These are phyloP conservation scores for Alternaria sp. DNA, from an alignment of 2,329 filamentous ascomycete genomes.

Conservation along the genomic window DNA sequence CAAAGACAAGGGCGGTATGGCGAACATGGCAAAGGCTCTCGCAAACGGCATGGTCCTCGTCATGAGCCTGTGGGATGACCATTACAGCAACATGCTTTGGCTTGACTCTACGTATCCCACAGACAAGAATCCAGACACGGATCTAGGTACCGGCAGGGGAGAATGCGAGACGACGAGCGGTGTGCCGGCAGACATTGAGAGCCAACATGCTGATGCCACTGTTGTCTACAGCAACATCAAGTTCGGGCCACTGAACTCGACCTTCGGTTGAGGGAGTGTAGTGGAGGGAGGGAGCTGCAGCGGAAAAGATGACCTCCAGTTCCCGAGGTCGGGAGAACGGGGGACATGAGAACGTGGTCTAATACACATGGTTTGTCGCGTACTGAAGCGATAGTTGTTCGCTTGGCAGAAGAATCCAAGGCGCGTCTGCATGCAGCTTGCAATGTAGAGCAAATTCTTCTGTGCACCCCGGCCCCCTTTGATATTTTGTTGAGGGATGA, in stretches of 20 bases:
- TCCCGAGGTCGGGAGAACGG: neutral
- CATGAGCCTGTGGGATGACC: constrained; percentile 68
- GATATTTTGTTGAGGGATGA: neutral
- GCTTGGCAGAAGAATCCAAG: neutral
- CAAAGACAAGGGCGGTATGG: constrained; percentile 62
- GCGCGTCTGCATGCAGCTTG: neutral
- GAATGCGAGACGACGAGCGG: constrained; percentile 34
- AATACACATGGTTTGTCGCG: neutral
- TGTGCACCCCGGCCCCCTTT: neutral
- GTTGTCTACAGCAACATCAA: constrained; percentile 40
- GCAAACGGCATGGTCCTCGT: constrained; percentile 67
- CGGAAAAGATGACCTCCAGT: neutral
- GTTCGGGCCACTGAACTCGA: constrained; percentile 39
- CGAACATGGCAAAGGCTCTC: constrained; percentile 62
- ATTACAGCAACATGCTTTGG: constrained; percentile 74
- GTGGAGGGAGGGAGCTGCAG: neutral
- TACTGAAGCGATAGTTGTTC: neutral
- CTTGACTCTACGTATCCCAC: constrained; percentile 70
- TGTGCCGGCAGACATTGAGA: constrained; percentile 38
- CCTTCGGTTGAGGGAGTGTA: constrained; percentile 21
- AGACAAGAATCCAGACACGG: constrained; percentile 30
- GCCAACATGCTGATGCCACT: constrained; percentile 23
- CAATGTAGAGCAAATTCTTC: neutral
- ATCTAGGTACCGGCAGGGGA: constrained; percentile 42
- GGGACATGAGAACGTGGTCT: neutral